phyloP scores from a whole-genome alignment of 768 basidiomycete species.

The Neoboletus magnificus region DNA sequence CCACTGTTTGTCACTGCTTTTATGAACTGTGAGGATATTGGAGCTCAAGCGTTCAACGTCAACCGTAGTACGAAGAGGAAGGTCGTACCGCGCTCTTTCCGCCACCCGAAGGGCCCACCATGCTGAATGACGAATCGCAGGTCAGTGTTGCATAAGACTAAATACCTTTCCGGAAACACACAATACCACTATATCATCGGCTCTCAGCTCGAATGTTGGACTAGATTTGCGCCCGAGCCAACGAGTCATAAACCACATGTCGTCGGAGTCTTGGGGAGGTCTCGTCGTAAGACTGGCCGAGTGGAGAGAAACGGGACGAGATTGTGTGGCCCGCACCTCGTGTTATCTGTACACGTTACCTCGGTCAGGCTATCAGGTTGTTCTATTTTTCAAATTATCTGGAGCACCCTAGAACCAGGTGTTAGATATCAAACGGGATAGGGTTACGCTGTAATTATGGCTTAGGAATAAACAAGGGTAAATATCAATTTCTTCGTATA shows the following conservation, averaged over 20 bases:
- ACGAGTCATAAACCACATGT: neutral
- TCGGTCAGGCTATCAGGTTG: too few relatives aligned
- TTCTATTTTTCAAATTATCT: too few relatives aligned
- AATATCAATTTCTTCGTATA: too few relatives aligned
- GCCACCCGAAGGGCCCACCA: constrained; percentile 17
- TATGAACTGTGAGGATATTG: constrained; percentile 8
- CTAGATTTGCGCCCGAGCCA: too few relatives aligned
- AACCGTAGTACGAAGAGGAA: neutral
- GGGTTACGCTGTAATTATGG: too few relatives aligned
- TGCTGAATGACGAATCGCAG: neutral
- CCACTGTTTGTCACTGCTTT: neutral
- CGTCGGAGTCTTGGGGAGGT: neutral
- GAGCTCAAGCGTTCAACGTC: too few relatives aligned
- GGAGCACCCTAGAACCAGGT: too few relatives aligned
- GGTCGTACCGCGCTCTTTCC: constrained; percentile 20
- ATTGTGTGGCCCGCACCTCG: too few relatives aligned
- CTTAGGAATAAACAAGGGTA: neutral
- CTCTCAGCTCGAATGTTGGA: neutral
- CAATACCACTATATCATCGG: constrained; percentile 20
- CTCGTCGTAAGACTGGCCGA: neutral
- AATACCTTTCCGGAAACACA: neutral
- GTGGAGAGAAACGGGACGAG: too few relatives aligned
- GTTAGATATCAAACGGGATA: too few relatives aligned
- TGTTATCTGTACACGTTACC: too few relatives aligned
- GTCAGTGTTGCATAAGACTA: neutral